phyloP scores from a whole-genome alignment of 352 stramenopile genomes.

The Globisporangium viniferum region DNA sequence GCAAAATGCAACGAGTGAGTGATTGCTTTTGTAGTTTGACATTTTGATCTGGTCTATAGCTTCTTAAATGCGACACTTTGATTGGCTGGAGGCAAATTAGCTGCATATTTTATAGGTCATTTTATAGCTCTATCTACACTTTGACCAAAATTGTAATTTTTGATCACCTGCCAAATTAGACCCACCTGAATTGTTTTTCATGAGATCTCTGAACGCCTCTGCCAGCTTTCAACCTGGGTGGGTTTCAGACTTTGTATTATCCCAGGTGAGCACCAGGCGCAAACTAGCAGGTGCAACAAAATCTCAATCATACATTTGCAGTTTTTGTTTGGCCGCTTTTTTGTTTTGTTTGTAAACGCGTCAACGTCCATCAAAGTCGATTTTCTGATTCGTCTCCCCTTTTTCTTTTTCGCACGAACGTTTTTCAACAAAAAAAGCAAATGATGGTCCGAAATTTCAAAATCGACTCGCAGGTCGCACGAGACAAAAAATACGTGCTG shows the following conservation, averaged over 20 bases:
- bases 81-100: background rate
- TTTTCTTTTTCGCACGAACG: constrained; percentile 3
- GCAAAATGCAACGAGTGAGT: background rate
- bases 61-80: background rate
- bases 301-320: no score
- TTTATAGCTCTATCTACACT: background rate
- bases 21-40: background rate
- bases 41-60: background rate
- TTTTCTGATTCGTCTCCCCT: constrained; percentile 5
- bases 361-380: background rate
- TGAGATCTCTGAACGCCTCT: background rate
- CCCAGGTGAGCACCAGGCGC: no score
- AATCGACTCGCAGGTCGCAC: background rate
- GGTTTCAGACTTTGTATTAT: no score
- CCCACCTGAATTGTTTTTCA: background rate
- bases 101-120: background rate
- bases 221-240: background rate
- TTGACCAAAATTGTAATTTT: background rate
- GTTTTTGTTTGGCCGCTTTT: no score
- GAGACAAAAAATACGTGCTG: background rate
- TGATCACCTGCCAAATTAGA: background rate
- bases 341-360: background rate
- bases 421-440: background rate
- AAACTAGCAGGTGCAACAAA: no score
- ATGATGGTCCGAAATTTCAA: constrained; percentile 2